Base-by-base conservation (phyloP, 1,284 basidiomycete genomes). In the Ceratobasidium sp. region DNA sequence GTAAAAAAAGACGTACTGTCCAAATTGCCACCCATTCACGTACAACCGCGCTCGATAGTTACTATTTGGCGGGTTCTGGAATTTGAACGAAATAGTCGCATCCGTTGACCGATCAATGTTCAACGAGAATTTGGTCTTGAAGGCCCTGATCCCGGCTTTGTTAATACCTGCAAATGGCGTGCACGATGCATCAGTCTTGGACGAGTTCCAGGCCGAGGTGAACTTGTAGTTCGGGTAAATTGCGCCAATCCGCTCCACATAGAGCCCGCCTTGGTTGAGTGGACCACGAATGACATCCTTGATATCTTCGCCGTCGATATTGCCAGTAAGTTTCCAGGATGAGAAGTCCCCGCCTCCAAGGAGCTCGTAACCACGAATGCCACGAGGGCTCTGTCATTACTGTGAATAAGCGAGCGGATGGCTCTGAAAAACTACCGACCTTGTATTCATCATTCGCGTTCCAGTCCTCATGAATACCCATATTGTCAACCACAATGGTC, bases 401-500 rank as follows among this genome's bases (percentile, higher is more conserved):
- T 44, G 27, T 64, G 5, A 18, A 23, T 16, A 4, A 35, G 2
- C 1, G 79, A 66, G 38, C 12, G 10, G 55, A 27, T 23, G 23
- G 1, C 3, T 12, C 12, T 1, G n/a, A 70, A 30, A 60, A 20
- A 10, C 2, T 50, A 20, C 78, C 20, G 52, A 79, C 82, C 80
- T 83, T 83, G 77, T 81, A 82, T 10, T 64, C 74, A 71, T 82
- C 82, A 14, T 81, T 55, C 20, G 75, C 80, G 52, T 82, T 66
- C 69, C 81, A 82, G 64, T 82, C 81, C 68, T 79, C 81, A 38
- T 82, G 79, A 30, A 82, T 81, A 68, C 84, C 85, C 78, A 82
- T 84, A 38, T 82, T 82, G 78, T 85, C 85, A 14, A 81, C 66
- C 7, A 83, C 81, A 16, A 83, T 80, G 0, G 84, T 83, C 33